Conservation (phyloP, 352 stramenopile genomes). For the Phytophthora chlamydospora region DNA sequence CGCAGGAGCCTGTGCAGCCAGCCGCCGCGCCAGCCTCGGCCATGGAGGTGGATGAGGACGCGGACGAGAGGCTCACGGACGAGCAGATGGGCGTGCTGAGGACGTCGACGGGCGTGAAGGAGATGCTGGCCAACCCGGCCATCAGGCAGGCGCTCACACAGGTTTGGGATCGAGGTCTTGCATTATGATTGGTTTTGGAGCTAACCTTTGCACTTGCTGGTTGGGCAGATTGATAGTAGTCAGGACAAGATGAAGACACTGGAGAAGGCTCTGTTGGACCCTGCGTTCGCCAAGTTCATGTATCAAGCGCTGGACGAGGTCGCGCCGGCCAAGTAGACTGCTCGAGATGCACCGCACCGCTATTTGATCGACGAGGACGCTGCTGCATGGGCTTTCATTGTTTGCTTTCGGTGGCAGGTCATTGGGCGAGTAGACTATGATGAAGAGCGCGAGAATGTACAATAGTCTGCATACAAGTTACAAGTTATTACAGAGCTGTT, state of each 20-base stretch:
- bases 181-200: conserved; percentile 9
- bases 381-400: no score
- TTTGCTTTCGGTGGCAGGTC: no score
- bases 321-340: conserved; percentile 30
- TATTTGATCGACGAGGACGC: background rate
- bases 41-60: conserved; percentile 37
- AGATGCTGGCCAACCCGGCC: conserved; percentile 54
- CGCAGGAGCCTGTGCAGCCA: conserved; percentile 9
- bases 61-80: conserved; percentile 53
- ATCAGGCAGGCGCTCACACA: conserved; percentile 56
- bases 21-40: conserved; percentile 8
- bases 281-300: conserved; percentile 79
- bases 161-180: conserved; percentile 47
- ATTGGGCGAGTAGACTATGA: no score
- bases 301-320: conserved; percentile 76
- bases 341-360: background rate
- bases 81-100: conserved; percentile 58
- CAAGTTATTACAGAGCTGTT: no score
- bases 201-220: no score
- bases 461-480: no score
- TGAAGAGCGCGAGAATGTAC: no score
- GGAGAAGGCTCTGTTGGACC: conserved; percentile 78
- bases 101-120: conserved; percentile 39
- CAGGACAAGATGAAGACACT: conserved; percentile 72
- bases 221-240: conserved; percentile 65